Evolutionary conservation across 1,139 yeast genomes (phyloP), one percentile per base, ranked within the genome.

Genomic region (Kodamaea derodonti): DNA sequence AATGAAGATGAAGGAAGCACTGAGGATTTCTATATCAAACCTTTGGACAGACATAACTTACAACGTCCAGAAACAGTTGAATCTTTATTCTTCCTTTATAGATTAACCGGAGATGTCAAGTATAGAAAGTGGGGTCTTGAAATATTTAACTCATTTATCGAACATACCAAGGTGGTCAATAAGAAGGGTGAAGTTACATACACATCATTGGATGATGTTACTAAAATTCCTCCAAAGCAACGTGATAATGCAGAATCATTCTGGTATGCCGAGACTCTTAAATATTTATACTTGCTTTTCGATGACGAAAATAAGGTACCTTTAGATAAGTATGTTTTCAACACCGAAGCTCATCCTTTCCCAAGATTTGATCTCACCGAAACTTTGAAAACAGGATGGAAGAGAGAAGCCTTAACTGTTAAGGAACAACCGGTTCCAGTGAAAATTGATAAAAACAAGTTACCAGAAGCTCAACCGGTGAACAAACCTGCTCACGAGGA

Each of bases 1-100:
- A 83, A 83, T 57, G 65, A 49, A 5, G 63, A 59, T 35, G 45
- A 48, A 7, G 51, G 50, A 9, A 49, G 55, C 12, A 43, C 56
- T 2, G 39, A 46, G 12, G 95, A 85, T 52, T 85, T 87, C 56
- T 56, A 49, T 43, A 81, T 87, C 48, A 84, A 85, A 52, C 79
- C 78, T 4, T 57, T 63, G 18, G 97, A 90, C 54, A 75, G 72
- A 37, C 96, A 88, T 56, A 87, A 87, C 56, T 63, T 88, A 43
- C 97, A 88, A 62, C 75, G 97, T 46, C 97, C 97, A 1, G 97
- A 90, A 56, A 86, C 97, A 0, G 95, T 88, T 3, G 97, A 90
- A 59, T 83, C 95, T 1, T 68, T 90, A 32, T 88, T 84, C 67
- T 72, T 84, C 47, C 62, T 90, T 45, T 90, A 82, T 65, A 75